These are phyloP conservation scores for Paulownia fortunei DNA, from an alignment of 257 asterid species.

Conservation along the genomic window DNA sequence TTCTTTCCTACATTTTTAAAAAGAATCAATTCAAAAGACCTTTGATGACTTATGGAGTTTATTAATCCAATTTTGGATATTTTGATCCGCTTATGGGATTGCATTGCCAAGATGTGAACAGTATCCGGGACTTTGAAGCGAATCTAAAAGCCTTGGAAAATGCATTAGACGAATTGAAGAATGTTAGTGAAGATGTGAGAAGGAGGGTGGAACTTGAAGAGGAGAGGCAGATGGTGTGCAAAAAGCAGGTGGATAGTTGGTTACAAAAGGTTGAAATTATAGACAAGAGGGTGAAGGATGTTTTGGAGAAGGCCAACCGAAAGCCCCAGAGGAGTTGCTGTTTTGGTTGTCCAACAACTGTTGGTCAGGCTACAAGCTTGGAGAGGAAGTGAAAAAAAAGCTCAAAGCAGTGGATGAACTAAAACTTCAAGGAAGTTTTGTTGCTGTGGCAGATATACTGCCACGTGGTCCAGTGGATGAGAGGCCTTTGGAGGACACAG, in stretches of 20 bases:
- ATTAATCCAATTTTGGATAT: slow-evolving; percentile 30
- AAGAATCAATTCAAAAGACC: background rate
- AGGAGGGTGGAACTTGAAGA: slow-evolving; percentile 32
- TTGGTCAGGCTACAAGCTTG: slow-evolving; percentile 28
- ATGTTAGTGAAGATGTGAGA: slow-evolving; percentile 29
- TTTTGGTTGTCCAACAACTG: slow-evolving; percentile 19
- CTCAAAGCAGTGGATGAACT: slow-evolving; percentile 1
- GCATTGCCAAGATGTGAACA: slow-evolving; percentile 23
- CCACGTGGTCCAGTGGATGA: slow-evolving; percentile 34
- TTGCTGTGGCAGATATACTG: slow-evolving; percentile 27
- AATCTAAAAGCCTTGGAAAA: slow-evolving; percentile 15
- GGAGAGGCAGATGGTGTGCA: slow-evolving; percentile 33
- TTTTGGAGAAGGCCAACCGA: slow-evolving; percentile 22
- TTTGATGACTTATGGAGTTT: slow-evolving; percentile 22
- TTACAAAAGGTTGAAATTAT: slow-evolving; percentile 20
- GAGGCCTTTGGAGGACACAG: slow-evolving; percentile 35
- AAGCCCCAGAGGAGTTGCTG: slow-evolving; percentile 20
- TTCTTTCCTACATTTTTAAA: background rate
- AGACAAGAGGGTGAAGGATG: slow-evolving; percentile 12
- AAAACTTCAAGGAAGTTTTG: slow-evolving; percentile 29
- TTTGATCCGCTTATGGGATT: slow-evolving; percentile 24
- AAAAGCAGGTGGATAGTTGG: slow-evolving; percentile 33
- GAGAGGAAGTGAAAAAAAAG: slow-evolving; percentile 22
- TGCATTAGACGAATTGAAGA: slow-evolving; percentile 25
- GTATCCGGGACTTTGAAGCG: background rate